Base-by-base conservation (phyloP, 352 stramenopile species). In the Globisporangium okanoganense region DNA sequence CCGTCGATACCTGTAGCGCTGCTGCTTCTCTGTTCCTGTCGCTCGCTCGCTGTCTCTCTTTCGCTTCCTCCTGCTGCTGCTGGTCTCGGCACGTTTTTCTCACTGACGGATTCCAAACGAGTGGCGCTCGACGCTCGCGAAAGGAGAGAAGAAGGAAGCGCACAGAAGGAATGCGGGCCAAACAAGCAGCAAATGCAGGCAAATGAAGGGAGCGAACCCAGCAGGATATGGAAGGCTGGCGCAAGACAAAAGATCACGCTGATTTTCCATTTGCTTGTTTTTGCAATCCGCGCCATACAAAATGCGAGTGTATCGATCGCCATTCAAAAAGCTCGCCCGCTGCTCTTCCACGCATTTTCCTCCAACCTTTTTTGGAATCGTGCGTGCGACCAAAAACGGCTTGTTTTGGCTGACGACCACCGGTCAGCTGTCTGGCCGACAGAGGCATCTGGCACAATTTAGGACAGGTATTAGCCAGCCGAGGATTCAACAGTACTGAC, bases 241-340 rank as follows among this genome's bases (percentile, higher is more conserved):
- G n/a, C 43, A 24, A 49, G 43, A 49, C n/a, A 49, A 48, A 49
- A 49, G 43, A 49, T 49, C 43, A 20, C 43, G 43, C 29, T 29
- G 24, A 12, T 27, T 25, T 49, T 27, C 14, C 43, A n/a, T 12
- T 49, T 25, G 10, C 43, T 25, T n/a, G 43, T n/a, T n/a, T n/a
- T n/a, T n/a, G n/a, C 43, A 4, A 24, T 9, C n/a, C 20, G 20
- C 43, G 43, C 2, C 36, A 41, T 41, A 41, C 36, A 41, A 41
- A 41, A 12, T 41, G 36, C 36, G 2, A 41, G 36, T 41, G 36
- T n/a, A 41, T 41, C 36, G 43, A 3, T 49, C 29, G n/a, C 43
- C 22, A n/a, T n/a, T n/a, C n/a, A n/a, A n/a, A n/a, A n/a, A n/a
- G n/a, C n/a, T n/a, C n/a, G n/a, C n/a, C n/a, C n/a, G 2, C 43